Conservation (phyloP, 2,329 filamentous ascomycete species). For the Rhynchosporium agropyri region DNA sequence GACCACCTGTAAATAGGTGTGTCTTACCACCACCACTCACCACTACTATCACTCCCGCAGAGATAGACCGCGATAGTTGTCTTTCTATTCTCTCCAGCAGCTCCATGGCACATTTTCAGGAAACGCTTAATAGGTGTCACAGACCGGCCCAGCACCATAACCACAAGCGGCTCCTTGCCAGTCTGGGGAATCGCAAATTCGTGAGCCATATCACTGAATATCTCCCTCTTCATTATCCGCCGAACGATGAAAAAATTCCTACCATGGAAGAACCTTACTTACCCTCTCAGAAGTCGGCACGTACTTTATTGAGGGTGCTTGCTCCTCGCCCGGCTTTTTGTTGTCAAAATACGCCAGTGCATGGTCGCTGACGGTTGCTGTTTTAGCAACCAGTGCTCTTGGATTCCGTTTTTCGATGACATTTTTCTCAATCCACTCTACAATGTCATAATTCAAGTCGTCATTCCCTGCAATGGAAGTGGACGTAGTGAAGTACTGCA, state of each 20-base stretch:
- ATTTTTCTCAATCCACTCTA: conserved; percentile 50
- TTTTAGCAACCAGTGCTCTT: conserved; percentile 50
- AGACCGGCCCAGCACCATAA: conserved; percentile 56
- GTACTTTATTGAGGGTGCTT: conserved; percentile 47
- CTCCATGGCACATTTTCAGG: conserved; percentile 52
- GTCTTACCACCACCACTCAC: background rate
- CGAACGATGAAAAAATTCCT: conserved; percentile 50
- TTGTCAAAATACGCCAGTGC: conserved; percentile 49
- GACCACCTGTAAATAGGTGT: background rate
- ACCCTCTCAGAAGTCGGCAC: conserved; percentile 49
- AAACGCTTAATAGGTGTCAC: conserved; percentile 52
- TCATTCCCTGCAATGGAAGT: conserved; percentile 50
- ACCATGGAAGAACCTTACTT: conserved; percentile 52
- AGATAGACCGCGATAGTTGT: conserved; percentile 55
- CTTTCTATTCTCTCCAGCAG: conserved; percentile 51
- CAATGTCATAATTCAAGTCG: conserved; percentile 49
- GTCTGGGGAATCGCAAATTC: conserved; percentile 51
- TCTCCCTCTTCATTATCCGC: conserved; percentile 39
- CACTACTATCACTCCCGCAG: conserved; percentile 40
- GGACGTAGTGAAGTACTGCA: conserved; percentile 49
- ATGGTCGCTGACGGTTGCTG: conserved; percentile 43
- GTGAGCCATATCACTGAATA: conserved; percentile 37
- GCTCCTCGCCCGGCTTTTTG: conserved; percentile 23
- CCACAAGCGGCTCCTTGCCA: conserved; percentile 48
- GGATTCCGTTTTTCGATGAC: conserved; percentile 43